phyloP scores from a whole-genome alignment of 2,329 filamentous ascomycete species.

The Westerdykella sp. region DNA sequence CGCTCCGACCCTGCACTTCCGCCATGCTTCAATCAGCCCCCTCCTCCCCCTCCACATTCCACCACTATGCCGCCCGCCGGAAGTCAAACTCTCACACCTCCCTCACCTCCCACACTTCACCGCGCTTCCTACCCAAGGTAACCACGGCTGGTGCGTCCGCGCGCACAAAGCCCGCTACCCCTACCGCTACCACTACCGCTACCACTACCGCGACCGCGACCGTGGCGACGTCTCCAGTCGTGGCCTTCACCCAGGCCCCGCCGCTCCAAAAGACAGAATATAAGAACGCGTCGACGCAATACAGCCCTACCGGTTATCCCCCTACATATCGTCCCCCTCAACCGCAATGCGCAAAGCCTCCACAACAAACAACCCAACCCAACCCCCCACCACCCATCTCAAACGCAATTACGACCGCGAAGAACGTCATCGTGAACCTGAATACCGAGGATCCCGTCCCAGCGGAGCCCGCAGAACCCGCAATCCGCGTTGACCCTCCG shows the following conservation, averaged over 20 bases:
- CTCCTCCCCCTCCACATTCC: constrained; percentile 30
- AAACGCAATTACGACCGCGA: constrained; percentile 3
- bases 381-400: constrained; percentile 9
- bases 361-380: neutral
- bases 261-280: constrained; percentile 30
- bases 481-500: constrained; percentile 31
- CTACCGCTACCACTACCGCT: too few species aligned
- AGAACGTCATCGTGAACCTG: constrained; percentile 24
- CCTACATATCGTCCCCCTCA: constrained; percentile 34
- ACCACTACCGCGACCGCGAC: constrained; percentile 1
- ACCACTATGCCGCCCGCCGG: constrained; percentile 33
- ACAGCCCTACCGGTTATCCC: constrained; percentile 46
- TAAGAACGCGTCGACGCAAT: constrained; percentile 50
- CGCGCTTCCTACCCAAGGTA: constrained; percentile 27
- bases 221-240: too few species aligned
- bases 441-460: constrained; percentile 26
- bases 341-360: constrained; percentile 4
- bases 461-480: constrained; percentile 33
- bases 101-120: constrained; percentile 22
- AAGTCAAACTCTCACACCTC: constrained; percentile 19
- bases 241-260: neutral
- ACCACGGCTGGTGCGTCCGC: constrained; percentile 25
- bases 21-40: constrained; percentile 13
- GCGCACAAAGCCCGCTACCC: constrained; percentile 13
- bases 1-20: constrained; percentile 1